A percentile compares a stretch with the other conserved stretches of the same genome.
These are phyloP conservation scores for Zygoascus bituminiphila DNA, from an alignment of 805 yeast genomes.

Conservation along the genomic window DNA sequence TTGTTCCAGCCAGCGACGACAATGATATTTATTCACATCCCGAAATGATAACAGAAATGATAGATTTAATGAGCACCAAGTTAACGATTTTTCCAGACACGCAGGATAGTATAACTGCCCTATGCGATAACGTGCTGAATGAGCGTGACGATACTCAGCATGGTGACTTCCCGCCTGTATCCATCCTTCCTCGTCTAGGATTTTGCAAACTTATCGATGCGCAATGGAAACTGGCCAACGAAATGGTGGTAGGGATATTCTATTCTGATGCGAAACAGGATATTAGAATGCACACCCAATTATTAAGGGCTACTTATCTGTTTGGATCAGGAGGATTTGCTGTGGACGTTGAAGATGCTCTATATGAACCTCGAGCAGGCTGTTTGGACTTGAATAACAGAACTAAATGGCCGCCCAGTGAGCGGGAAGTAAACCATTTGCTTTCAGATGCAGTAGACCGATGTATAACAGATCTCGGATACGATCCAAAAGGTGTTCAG, in stretches of 20 bases:
- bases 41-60: not conserved
- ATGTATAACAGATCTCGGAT: not conserved
- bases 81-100: not conserved
- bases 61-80: not conserved
- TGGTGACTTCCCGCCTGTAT: constrained; percentile 3
- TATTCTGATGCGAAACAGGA: not conserved
- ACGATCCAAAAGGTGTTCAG: constrained; percentile 1
- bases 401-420: constrained; percentile 1
- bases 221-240: constrained; percentile 14
- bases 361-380: constrained; percentile 1
- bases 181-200: constrained; percentile 4
- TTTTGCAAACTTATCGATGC: constrained; percentile 2
- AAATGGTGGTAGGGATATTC: constrained; percentile 6
- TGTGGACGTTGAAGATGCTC: constrained; percentile 5
- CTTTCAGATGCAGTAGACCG: constrained; percentile 8
- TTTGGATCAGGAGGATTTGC: constrained; percentile 8
- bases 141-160: not conserved
- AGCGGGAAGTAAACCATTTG: not conserved
- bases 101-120: not conserved
- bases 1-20: not conserved
- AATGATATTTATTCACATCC: not conserved
- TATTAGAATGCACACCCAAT: constrained; percentile 3
- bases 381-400: not conserved
- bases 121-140: not conserved
- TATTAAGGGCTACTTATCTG: constrained; percentile 7